Conservation (phyloP, 192 early-diverging fungal species). For the Linnemannia exigua region DNA sequence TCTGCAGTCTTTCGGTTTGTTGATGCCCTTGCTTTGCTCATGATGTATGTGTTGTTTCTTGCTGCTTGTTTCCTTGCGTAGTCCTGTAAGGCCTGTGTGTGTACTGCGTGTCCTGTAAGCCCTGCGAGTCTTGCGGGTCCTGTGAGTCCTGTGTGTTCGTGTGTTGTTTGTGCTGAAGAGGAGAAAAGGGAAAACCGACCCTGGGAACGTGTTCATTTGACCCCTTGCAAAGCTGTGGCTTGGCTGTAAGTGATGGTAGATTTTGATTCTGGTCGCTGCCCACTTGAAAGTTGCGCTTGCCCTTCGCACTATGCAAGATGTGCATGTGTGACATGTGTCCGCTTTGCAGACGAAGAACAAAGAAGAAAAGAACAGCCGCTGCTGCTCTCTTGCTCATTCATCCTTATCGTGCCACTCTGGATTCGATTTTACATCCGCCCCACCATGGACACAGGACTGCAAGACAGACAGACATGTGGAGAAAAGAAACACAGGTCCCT, state of each 20-base stretch:
- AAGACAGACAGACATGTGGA: too few relatives aligned
- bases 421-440: background rate
- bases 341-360: too few relatives aligned
- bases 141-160: background rate
- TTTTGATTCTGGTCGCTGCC: too few relatives aligned
- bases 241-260: too few relatives aligned
- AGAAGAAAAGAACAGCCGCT: background rate
- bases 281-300: too few relatives aligned
- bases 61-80: background rate
- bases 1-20: background rate
- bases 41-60: background rate
- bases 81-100: background rate
- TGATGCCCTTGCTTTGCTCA: background rate
- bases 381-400: too few relatives aligned
- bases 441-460: background rate
- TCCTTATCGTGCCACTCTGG: too few relatives aligned
- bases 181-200: background rate
- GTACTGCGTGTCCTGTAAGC: background rate
- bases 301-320: too few relatives aligned
- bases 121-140: background rate
- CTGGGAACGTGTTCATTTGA: background rate
- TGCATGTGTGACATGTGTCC: too few relatives aligned
- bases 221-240: background rate
- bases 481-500: too few relatives aligned
- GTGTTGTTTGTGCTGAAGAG: background rate